phyloP scores from a whole-genome alignment of 495 filamentous ascomycete genomes.

The Penicillium fimorum region DNA sequence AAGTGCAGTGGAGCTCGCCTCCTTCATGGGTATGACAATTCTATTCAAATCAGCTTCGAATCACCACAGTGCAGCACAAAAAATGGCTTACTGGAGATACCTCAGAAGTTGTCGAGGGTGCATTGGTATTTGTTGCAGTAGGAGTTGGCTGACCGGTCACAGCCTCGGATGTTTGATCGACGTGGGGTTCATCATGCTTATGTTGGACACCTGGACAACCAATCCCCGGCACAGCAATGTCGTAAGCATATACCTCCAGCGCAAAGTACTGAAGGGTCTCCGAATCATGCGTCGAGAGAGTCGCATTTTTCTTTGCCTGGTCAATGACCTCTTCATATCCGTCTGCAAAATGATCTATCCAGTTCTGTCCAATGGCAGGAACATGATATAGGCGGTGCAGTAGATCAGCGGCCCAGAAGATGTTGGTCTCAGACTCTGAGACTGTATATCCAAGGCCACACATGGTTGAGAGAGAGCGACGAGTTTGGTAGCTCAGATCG shows the following conservation, averaged over 20 bases:
- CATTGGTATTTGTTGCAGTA: slow-evolving; percentile 5
- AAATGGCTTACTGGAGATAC: slow-evolving; percentile 26
- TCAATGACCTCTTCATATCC: slow-evolving; percentile 48
- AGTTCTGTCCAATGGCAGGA: slow-evolving; percentile 49
- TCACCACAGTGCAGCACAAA: neutral
- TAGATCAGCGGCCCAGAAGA: slow-evolving; percentile 57
- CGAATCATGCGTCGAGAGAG: slow-evolving; percentile 46
- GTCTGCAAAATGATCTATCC: slow-evolving; percentile 56
- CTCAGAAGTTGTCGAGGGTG: slow-evolving; percentile 14
- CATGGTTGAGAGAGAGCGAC: slow-evolving; percentile 50
- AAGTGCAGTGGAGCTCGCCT: slow-evolving; percentile 35
- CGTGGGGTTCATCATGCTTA: slow-evolving; percentile 12
- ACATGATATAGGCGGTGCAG: slow-evolving; percentile 58
- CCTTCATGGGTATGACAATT: slow-evolving; percentile 35
- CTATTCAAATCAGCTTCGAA: slow-evolving; percentile 16
- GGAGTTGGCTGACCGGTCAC: neutral
- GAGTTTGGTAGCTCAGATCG: slow-evolving; percentile 48
- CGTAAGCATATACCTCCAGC: slow-evolving; percentile 54
- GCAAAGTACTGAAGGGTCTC: slow-evolving; percentile 59
- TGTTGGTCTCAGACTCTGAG: slow-evolving; percentile 43
- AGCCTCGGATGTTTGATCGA: slow-evolving; percentile 5
- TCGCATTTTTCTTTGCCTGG: slow-evolving; percentile 38
- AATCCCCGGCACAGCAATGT: slow-evolving; percentile 51
- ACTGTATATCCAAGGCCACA: slow-evolving; percentile 56
- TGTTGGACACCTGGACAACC: slow-evolving; percentile 46